A percentile compares a stretch with the other conserved stretches of the same genome.
Evolutionary conservation across 371 early-diverging fungal genomes (phyloP).

Genomic region (Mucor circinelloides): DNA sequence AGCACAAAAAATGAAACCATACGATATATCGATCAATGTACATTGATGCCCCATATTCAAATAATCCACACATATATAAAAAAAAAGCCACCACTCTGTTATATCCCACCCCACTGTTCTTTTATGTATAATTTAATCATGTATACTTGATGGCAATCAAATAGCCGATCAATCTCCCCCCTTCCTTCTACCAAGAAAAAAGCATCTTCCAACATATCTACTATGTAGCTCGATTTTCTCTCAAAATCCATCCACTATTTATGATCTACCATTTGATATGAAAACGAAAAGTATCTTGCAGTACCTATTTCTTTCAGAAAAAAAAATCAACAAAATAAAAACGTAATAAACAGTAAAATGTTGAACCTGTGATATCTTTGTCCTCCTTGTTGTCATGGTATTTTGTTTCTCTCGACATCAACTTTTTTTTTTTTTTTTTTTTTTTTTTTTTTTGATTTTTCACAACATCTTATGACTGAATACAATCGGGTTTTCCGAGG

Average conservation of each 20-base stretch:
- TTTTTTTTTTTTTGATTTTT: background rate
- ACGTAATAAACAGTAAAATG: background rate
- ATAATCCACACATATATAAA: background rate
- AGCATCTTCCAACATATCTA: background rate
- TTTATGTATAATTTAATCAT: background rate
- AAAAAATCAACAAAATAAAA: background rate
- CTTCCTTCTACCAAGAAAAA: background rate
- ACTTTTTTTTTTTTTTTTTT: background rate
- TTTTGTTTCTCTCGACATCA: background rate
- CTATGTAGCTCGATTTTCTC: background rate
- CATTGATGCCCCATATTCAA: background rate
- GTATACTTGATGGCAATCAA: background rate
- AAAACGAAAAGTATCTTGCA: background rate
- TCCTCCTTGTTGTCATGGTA: background rate
- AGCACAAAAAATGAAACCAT: too few relatives aligned
- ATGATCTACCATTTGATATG: background rate
- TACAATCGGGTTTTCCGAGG: background rate
- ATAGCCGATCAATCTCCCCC: background rate
- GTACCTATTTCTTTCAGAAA: background rate
- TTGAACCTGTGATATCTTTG: background rate
- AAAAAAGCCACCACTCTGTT: background rate
- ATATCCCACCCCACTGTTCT: background rate
- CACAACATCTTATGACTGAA: constrained; percentile 4
- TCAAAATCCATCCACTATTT: background rate
- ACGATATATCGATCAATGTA: too few relatives aligned